Evolutionary conservation across 129 eudicot species (phyloP).

Genomic region (Pulicaria dysenterica): DNA sequence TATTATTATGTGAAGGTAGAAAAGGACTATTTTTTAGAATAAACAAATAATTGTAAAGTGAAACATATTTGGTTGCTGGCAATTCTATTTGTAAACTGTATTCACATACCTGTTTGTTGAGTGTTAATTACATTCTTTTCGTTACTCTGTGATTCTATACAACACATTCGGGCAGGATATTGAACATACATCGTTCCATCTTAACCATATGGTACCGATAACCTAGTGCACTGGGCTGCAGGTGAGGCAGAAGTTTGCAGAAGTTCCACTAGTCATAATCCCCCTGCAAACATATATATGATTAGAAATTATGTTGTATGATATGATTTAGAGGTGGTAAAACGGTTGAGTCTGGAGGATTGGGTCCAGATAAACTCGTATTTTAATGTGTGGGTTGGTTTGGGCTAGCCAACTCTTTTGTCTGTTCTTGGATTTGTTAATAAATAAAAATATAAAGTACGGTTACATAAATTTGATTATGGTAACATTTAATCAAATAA

Average conservation of each 20-base stretch:
- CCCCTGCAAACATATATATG: conserved; percentile 17
- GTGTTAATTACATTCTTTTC: conserved; percentile 21
- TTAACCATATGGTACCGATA: conserved; percentile 25
- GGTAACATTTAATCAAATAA: too few relatives aligned
- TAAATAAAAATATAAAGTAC: too few relatives aligned
- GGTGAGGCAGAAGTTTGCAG: conserved; percentile 8
- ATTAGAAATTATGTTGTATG: neutral
- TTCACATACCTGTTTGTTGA: conserved; percentile 17
- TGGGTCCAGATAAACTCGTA: neutral
- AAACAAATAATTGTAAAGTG: neutral
- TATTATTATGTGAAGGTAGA: neutral
- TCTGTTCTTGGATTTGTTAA: too few relatives aligned
- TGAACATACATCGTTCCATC: conserved; percentile 16
- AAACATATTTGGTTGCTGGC: conserved; percentile 13
- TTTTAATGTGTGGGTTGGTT: too few relatives aligned
- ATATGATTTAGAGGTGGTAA: neutral
- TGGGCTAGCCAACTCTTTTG: too few relatives aligned
- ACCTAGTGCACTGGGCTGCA: neutral
- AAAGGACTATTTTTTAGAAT: neutral
- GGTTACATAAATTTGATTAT: too few relatives aligned
- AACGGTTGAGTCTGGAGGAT: neutral
- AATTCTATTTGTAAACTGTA: conserved; percentile 13
- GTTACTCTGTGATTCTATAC: conserved; percentile 16
- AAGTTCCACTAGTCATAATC: conserved; percentile 11
- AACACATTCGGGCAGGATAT: conserved; percentile 20